A percentile compares a stretch with the other conserved stretches of the same genome.
Conservation (phyloP, 2,329 filamentous ascomycete genomes). For the Calonectria pseudoreteaudii region DNA sequence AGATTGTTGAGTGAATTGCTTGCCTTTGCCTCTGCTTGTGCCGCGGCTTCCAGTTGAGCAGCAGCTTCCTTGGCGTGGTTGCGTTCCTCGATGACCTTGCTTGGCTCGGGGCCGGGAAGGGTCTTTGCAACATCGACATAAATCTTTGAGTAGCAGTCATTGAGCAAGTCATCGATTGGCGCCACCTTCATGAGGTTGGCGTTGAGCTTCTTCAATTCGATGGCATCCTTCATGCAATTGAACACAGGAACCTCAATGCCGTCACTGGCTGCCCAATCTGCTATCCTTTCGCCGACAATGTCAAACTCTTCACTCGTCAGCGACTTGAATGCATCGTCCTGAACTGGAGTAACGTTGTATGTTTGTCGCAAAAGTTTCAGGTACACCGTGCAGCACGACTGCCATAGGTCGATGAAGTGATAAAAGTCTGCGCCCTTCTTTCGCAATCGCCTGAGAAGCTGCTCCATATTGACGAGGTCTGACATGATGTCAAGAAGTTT, state of each 20-base stretch:
- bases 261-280: slow-evolving; percentile 63
- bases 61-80: slow-evolving; percentile 57
- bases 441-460: slow-evolving; percentile 81
- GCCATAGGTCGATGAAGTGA: slow-evolving; percentile 71
- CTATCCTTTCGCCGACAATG: slow-evolving; percentile 65
- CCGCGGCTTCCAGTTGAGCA: slow-evolving; percentile 48
- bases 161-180: slow-evolving; percentile 92
- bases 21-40: slow-evolving; percentile 49
- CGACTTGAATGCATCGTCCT: slow-evolving; percentile 68
- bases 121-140: slow-evolving; percentile 75
- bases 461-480: slow-evolving; percentile 82
- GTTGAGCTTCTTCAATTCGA: slow-evolving; percentile 79
- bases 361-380: slow-evolving; percentile 63
- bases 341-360: slow-evolving; percentile 57
- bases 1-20: slow-evolving; percentile 54
- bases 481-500: slow-evolving; percentile 78
- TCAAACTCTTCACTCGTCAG: slow-evolving; percentile 68
- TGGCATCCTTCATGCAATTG: slow-evolving; percentile 67
- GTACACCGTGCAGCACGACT: slow-evolving; percentile 66
- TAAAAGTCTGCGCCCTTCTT: slow-evolving; percentile 84
- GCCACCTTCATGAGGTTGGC: slow-evolving; percentile 86
- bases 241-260: slow-evolving; percentile 56
- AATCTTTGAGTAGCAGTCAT: slow-evolving; percentile 85
- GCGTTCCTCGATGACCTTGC: slow-evolving; percentile 59
- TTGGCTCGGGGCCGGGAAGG: slow-evolving; percentile 64